Evolutionary conservation across 768 basidiomycete genomes (phyloP).

Genomic region (Gymnopilus junonius): DNA sequence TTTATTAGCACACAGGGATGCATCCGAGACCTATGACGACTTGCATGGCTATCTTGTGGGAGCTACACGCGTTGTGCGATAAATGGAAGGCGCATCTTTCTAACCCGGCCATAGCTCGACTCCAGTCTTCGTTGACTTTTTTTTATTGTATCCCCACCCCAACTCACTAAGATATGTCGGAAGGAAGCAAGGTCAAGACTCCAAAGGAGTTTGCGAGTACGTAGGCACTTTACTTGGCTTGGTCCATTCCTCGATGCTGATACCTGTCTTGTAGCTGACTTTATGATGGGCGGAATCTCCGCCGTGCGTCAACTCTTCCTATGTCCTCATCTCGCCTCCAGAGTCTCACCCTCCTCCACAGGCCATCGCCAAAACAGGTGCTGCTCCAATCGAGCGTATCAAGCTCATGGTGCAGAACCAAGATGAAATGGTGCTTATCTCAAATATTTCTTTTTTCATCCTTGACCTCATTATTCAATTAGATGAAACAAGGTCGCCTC

Average conservation of each 20-base stretch:
- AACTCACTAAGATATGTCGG: slow-evolving; percentile 77
- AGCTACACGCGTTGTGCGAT: neutral
- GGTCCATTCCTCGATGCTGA: slow-evolving; percentile 22
- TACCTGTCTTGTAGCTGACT: slow-evolving; percentile 65
- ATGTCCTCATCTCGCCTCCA: neutral
- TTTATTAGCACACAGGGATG: neutral
- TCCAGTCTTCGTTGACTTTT: neutral
- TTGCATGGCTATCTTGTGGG: neutral
- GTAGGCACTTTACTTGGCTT: slow-evolving; percentile 25
- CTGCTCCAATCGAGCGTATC: slow-evolving; percentile 99
- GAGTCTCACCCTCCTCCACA: slow-evolving; percentile 35
- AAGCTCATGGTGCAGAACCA: slow-evolving; percentile 99
- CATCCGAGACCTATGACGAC: neutral
- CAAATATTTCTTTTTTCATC: slow-evolving; percentile 3
- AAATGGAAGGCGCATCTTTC: neutral
- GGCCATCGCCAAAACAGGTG: slow-evolving; percentile 99
- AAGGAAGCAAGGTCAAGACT: slow-evolving; percentile 82
- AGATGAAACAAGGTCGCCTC: slow-evolving; percentile 99
- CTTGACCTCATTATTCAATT: slow-evolving; percentile 36
- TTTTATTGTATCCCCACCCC: slow-evolving; percentile 34
- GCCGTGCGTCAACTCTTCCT: slow-evolving; percentile 65
- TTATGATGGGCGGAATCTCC: slow-evolving; percentile 96
- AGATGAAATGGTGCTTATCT: slow-evolving; percentile 90
- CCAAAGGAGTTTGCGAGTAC: slow-evolving; percentile 89
- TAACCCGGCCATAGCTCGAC: neutral